Evolutionary conservation across 257 asterid genomes (phyloP).

Genomic region (Solanum etuberosum): DNA sequence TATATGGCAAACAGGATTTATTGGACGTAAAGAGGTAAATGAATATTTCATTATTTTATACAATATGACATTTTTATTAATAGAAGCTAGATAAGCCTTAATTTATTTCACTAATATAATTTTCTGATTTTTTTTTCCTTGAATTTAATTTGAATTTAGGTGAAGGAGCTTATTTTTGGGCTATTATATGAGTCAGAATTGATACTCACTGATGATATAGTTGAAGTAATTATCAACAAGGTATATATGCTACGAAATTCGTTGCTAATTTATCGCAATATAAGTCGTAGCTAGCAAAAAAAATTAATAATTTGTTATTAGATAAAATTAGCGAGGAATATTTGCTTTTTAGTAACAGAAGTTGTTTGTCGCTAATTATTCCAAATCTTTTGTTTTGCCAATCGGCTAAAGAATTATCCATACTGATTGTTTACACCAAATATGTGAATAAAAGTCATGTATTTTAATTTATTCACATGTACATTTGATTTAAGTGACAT

Average conservation of each 20-base stretch:
- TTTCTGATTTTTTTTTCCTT: background rate
- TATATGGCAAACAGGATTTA: slow-evolving; percentile 31
- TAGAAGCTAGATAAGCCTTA: background rate
- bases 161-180: slow-evolving; percentile 37
- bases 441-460: too few relatives aligned
- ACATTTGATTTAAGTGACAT: background rate
- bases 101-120: background rate
- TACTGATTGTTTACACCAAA: too few relatives aligned
- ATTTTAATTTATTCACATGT: too few relatives aligned
- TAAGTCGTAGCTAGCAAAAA: background rate
- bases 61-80: background rate
- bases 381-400: background rate
- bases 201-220: slow-evolving; percentile 20
- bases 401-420: too few relatives aligned
- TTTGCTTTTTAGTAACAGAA: background rate
- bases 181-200: slow-evolving; percentile 34
- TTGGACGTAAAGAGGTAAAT: slow-evolving; percentile 37
- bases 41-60: too few relatives aligned
- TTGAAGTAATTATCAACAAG: slow-evolving; percentile 23
- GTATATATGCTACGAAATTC: background rate
- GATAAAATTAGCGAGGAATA: background rate
- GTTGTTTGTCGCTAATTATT: background rate
- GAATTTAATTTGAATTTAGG: slow-evolving; percentile 10
- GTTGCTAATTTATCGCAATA: background rate
- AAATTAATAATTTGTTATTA: background rate